Conservation (phyloP, 176 grass and related monocot genomes). For the Rhipidocladum racemiflorum region DNA sequence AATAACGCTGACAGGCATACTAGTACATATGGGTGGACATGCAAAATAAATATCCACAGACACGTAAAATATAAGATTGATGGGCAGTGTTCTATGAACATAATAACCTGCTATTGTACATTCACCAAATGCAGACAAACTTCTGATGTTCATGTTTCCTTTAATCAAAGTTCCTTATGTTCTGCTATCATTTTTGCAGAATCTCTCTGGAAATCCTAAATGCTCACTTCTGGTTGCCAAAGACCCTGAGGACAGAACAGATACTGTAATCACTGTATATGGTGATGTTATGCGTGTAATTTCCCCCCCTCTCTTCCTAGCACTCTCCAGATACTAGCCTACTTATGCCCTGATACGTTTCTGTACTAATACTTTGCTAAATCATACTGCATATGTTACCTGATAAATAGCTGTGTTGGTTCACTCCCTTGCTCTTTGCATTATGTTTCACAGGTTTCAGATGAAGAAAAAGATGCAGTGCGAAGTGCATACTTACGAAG, state of each 20-base stretch:
- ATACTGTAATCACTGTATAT: conserved; percentile 89
- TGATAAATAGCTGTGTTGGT: neutral
- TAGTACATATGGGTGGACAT: neutral
- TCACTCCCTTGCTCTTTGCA: conserved; percentile 1
- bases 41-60: neutral
- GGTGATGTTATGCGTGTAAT: conserved; percentile 75
- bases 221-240: conserved; percentile 87
- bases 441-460: conserved; percentile 48
- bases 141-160: conserved; percentile 1
- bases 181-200: conserved; percentile 44
- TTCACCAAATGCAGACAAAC: neutral
- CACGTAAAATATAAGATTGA: conserved; percentile 1
- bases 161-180: conserved; percentile 4
- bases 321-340: conserved; percentile 7
- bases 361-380: neutral
- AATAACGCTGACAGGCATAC: neutral
- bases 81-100: neutral
- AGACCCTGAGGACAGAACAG: conserved; percentile 92
- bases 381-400: neutral
- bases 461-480: conserved; percentile 59
- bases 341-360: neutral
- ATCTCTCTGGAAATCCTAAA: conserved; percentile 72
- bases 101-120: neutral
- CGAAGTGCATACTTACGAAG: conserved; percentile 66
- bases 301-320: neutral